Evolutionary conservation across 192 early-diverging fungal species (phyloP).

Genomic region (Mortierella alpina): DNA sequence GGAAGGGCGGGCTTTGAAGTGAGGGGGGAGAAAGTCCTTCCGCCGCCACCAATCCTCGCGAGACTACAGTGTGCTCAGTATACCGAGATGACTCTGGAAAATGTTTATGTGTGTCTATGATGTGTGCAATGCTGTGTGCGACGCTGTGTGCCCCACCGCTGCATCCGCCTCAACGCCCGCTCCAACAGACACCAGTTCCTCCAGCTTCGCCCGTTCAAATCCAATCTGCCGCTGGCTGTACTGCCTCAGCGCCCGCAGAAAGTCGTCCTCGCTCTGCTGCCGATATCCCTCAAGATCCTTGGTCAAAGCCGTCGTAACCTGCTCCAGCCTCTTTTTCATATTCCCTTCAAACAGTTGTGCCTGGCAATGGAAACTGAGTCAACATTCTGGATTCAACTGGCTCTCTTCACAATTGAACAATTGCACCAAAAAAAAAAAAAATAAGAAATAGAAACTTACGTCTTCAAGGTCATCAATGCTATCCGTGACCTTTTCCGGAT

Average conservation of each 20-base stretch:
- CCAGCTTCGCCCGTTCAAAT: conserved; percentile 55
- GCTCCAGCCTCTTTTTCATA: conserved; percentile 55
- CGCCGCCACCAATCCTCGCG: not conserved
- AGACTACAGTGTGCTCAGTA: no score
- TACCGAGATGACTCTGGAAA: not conserved
- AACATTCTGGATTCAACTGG: not conserved
- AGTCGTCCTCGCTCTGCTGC: conserved; percentile 52
- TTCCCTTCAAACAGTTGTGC: conserved; percentile 53
- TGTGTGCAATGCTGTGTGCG: not conserved
- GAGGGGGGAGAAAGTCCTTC: not conserved
- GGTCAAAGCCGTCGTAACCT: conserved; percentile 42
- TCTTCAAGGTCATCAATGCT: conserved; percentile 57
- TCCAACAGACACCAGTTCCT: conserved; percentile 42
- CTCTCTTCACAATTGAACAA: not conserved
- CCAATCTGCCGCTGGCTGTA: conserved; percentile 56
- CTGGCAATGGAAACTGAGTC: conserved; percentile 6
- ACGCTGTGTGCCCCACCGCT: not conserved
- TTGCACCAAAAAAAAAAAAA: conserved; percentile 2
- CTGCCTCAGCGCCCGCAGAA: conserved; percentile 46
- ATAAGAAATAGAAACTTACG: conserved; percentile 34
- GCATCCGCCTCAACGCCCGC: conserved; percentile 10
- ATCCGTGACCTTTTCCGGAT: conserved; percentile 55
- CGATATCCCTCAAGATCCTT: conserved; percentile 53
- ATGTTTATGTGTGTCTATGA: no score
- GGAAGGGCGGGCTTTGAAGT: not conserved